Base-by-base conservation (phyloP, 345 rosid species). In the Lagerstroemia speciosa region DNA sequence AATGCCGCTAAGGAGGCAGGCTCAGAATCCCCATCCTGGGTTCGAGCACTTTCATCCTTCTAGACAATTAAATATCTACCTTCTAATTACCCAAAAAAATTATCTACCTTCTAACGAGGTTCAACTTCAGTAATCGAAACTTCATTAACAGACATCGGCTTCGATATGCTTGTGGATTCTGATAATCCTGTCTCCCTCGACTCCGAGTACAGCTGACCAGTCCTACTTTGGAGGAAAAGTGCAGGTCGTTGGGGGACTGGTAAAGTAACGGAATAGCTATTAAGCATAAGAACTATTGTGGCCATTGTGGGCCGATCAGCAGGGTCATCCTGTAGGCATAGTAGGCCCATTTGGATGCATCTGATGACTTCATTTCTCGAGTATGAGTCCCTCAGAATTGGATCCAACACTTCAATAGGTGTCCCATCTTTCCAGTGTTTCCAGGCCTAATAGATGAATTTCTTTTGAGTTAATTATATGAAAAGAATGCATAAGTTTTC, bases 321-420 rank as follows among this genome's bases (percentile, higher is more conserved):
- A 40, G 69, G 67, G 43, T 65, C 72, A 70, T 79, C 79, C 30
- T 82, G 80, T 62, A 76, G 78, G 31, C 81, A 75, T 24, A 77
- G 26, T 26, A 82, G 68, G 2, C 75, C 76, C 37, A 82, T 27
- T 6, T 79, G 71, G 50, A 82, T 78, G 73, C 81, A 82, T 38
- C 66, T 73, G 19, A 69, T 12, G 4, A 77, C 68, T 66, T 79
- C 71, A 67, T 64, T 67, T 73, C 66, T 50, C 11, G 78, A 55
- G 62, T 26, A 62, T 7, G 64, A 65, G n/a, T 68, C 69, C 63
- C 52, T 67, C 48, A 74, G 3, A 12, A 57, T 67, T 14, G 75
- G n/a, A 72, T 78, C 80, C 37, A 72, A 5, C 60, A 74, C 52
- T 2, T 74, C 67, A 62, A 65, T 3, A 0, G 74, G 62, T 6